Evolutionary conservation across 805 yeast species (phyloP).

Genomic region (Vanderwaltozyma verrucispora): DNA sequence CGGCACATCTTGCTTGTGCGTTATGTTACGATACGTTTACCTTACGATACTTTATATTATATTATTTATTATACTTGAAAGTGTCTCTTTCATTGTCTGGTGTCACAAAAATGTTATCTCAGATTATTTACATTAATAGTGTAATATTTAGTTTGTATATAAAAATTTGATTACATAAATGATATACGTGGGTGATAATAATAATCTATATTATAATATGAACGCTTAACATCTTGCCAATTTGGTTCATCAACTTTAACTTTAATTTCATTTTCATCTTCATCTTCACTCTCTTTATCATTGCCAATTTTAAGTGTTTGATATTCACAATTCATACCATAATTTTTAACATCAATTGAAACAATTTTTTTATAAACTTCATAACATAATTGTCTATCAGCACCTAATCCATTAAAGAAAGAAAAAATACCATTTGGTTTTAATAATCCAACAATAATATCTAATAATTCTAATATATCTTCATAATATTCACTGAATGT

Average conservation of each 20-base stretch:
- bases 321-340: slow-evolving; percentile 63
- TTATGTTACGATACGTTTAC: no score
- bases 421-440: slow-evolving; percentile 80
- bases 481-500: slow-evolving; percentile 87
- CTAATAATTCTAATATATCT: slow-evolving; percentile 82
- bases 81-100: no score
- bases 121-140: no score
- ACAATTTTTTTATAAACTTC: slow-evolving; percentile 82
- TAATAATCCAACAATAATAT: slow-evolving; percentile 67
- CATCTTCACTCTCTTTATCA: no score
- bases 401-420: slow-evolving; percentile 86
- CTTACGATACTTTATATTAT: no score
- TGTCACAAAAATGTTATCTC: no score
- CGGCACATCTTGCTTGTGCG: no score
- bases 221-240: slow-evolving; percentile 28
- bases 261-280: neutral
- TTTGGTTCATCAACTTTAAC: slow-evolving; percentile 5
- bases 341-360: slow-evolving; percentile 65
- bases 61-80: no score
- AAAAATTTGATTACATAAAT: no score
- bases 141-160: no score
- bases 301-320: slow-evolving; percentile 15
- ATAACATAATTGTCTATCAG: slow-evolving; percentile 62
- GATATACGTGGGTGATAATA: slow-evolving; percentile 26
- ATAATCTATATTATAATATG: slow-evolving; percentile 26